Evolutionary conservation across 225 moss, liverwort and hornwort genomes (phyloP).

Genomic region (Marchantia paleacea): DNA sequence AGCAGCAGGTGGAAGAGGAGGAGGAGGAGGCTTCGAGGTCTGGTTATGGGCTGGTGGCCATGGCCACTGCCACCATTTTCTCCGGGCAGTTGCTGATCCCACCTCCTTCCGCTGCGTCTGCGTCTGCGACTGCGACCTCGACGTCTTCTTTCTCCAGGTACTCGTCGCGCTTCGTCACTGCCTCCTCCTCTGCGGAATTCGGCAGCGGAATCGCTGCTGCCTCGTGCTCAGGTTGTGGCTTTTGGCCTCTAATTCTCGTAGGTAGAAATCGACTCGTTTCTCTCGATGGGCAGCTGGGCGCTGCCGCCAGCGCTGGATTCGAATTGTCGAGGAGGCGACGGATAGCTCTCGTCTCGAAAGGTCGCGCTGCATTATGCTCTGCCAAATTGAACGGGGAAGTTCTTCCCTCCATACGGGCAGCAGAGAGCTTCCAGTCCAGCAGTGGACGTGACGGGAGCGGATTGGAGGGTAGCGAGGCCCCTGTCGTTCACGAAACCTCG

Average conservation of each 20-base stretch:
- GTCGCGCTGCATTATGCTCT: slow-evolving; percentile 19
- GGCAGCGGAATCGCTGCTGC: background rate
- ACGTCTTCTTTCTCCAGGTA: background rate
- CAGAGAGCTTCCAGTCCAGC: too few relatives aligned
- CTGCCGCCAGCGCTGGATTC: background rate
- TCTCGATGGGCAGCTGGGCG: slow-evolving; percentile 1
- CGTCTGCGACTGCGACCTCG: background rate
- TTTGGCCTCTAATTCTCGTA: background rate
- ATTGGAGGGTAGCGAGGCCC: slow-evolving; percentile 8
- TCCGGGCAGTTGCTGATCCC: slow-evolving; percentile 24
- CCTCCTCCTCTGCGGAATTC: background rate
- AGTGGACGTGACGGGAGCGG: background rate
- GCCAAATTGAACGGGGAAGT: slow-evolving; percentile 16
- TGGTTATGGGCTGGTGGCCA: slow-evolving; percentile 36
- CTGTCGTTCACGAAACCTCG: background rate
- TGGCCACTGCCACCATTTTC: slow-evolving; percentile 29
- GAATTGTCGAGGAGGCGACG: background rate
- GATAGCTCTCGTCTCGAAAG: background rate
- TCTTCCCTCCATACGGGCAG: background rate
- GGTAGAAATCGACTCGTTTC: background rate
- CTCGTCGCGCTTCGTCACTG: background rate
- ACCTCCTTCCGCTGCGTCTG: background rate
- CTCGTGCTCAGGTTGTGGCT: slow-evolving; percentile 1
- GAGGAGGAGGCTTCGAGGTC: background rate
- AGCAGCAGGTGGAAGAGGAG: background rate